Evolutionary conservation across 805 yeast species (phyloP).

Genomic region (Isabelozyma heimii): DNA sequence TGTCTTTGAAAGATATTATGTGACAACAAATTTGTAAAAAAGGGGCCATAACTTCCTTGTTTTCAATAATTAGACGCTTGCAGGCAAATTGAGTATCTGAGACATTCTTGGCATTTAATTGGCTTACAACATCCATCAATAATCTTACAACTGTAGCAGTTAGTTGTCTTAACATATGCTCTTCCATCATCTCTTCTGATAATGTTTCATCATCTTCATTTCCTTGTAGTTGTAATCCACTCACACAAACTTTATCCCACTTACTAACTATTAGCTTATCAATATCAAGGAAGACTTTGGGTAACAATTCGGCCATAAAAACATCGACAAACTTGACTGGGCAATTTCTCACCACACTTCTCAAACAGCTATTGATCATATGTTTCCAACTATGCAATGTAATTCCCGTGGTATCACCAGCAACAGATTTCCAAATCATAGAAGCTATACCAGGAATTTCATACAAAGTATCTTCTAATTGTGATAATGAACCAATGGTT

Average conservation of each 20-base stretch:
- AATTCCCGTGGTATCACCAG: conserved; percentile 80
- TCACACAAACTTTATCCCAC: conserved; percentile 70
- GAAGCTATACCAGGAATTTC: conserved; percentile 80
- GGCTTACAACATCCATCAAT: conserved; percentile 85
- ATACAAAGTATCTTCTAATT: conserved; percentile 83
- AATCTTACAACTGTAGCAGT: conserved; percentile 89
- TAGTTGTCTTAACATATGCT: conserved; percentile 86
- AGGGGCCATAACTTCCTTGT: conserved; percentile 70
- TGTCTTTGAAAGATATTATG: conserved; percentile 78
- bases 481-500: conserved; percentile 85
- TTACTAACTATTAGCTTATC: conserved; percentile 69
- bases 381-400: conserved; percentile 97
- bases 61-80: conserved; percentile 62
- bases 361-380: conserved; percentile 82
- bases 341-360: conserved; percentile 85
- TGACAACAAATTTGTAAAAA: conserved; percentile 73
- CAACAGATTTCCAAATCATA: conserved; percentile 79
- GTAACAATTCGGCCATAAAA: conserved; percentile 77
- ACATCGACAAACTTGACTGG: conserved; percentile 65
- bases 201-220: conserved; percentile 74
- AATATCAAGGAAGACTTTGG: conserved; percentile 68
- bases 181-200: conserved; percentile 98
- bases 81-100: conserved; percentile 63
- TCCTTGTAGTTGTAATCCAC: conserved; percentile 56
- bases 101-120: conserved; percentile 52